Conservation (phyloP, 108 stramenopile genomes). For the Parmales sp. region DNA sequence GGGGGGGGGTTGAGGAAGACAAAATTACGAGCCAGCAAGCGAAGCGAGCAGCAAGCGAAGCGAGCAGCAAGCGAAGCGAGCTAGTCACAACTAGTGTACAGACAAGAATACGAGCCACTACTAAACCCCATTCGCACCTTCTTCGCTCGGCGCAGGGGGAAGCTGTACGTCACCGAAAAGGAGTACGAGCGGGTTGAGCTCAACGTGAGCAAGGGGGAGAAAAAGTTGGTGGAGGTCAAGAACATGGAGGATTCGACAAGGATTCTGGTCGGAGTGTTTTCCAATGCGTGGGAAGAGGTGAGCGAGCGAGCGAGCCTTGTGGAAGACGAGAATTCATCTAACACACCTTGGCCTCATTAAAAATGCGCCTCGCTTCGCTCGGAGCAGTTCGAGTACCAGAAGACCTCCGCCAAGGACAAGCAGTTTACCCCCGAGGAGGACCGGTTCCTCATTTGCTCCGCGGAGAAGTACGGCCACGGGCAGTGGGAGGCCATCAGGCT, state of each 20-base stretch:
- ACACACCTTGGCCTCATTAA: conserved; percentile 38
- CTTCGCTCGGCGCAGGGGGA: no score
- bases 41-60: no score
- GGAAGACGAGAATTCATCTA: conserved; percentile 70
- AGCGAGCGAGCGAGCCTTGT: no score
- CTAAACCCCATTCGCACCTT: no score
- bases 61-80: no score
- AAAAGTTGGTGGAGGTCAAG: conserved; percentile 60
- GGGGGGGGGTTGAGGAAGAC: no score
- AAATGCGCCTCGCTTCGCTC: no score
- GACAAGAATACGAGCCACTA: no score
- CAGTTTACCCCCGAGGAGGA: conserved; percentile 34
- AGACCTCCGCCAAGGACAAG: conserved; percentile 51
- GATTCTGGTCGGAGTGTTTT: conserved; percentile 60
- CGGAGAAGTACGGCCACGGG: background rate
- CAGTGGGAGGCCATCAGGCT: conserved; percentile 76
- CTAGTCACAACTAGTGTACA: no score
- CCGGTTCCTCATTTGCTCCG: conserved; percentile 26
- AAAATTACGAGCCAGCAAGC: no score
- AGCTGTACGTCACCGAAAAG: conserved; percentile 59
- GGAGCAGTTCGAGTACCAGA: no score
- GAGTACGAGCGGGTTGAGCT: conserved; percentile 78
- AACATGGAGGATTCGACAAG: conserved; percentile 50
- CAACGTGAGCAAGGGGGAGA: conserved; percentile 65
- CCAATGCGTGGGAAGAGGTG: conserved; percentile 82